A percentile compares a stretch with the other conserved stretches of the same genome.
Conservation (phyloP, 2,329 filamentous ascomycete species). For the Fusarium udum region DNA sequence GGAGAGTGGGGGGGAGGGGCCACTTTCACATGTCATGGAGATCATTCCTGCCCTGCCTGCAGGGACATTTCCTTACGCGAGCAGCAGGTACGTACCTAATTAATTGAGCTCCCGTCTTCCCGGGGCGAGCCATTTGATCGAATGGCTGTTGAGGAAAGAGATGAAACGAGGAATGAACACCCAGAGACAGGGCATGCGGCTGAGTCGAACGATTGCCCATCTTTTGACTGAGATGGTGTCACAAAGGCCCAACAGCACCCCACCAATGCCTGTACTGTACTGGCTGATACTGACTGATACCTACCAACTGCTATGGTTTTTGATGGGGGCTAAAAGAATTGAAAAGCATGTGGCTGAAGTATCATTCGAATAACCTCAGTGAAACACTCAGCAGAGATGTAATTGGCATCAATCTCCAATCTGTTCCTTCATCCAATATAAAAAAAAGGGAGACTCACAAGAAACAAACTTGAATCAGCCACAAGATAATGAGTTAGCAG, state of each 20-base stretch:
- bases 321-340: neutral
- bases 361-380: neutral
- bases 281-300: neutral
- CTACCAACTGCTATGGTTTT: neutral
- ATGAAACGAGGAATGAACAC: conserved; percentile 23
- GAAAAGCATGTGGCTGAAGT: neutral
- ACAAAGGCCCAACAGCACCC: conserved; percentile 36
- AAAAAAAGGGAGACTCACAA: conserved; percentile 15
- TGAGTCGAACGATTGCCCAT: conserved; percentile 36
- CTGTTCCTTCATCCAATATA: neutral
- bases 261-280: conserved; percentile 18
- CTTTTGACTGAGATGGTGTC: conserved; percentile 35
- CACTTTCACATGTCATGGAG: conserved; percentile 45
- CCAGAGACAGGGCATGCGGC: conserved; percentile 27
- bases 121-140: neutral
- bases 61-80: conserved; percentile 5
- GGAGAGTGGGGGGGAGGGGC: conserved; percentile 22
- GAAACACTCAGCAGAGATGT: neutral
- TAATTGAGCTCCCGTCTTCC: neutral
- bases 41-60: neutral
- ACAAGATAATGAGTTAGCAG: conserved; percentile 11
- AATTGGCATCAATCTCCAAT: neutral
- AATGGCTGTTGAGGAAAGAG: neutral
- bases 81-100: neutral
- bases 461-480: conserved; percentile 24